Percentiles rank a stretch among this genome's conserved stretches.
phyloP scores from a whole-genome alignment of 768 basidiomycete genomes.

The Mycena polygramma region DNA sequence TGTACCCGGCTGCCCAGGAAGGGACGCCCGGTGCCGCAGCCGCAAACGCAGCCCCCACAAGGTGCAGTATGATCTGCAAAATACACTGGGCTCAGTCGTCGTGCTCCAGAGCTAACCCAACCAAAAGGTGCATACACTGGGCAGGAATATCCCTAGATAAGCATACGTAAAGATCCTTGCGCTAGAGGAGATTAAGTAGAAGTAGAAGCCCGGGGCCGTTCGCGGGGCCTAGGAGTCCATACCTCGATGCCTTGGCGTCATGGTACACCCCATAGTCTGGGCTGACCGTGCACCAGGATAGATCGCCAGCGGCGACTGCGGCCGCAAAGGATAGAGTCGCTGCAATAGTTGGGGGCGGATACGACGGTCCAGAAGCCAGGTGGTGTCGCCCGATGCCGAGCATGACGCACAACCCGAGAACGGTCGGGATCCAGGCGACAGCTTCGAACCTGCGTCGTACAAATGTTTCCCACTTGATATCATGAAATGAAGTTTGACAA shows the following conservation, averaged over 20 bases:
- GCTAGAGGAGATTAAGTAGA: neutral
- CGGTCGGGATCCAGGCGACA: conserved; percentile 76
- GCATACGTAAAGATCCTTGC: conserved; percentile 73
- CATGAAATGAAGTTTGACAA: neutral
- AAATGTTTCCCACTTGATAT: no score
- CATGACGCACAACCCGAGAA: conserved; percentile 72
- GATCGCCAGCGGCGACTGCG: conserved; percentile 53
- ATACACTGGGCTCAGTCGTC: conserved; percentile 40
- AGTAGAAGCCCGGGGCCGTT: neutral
- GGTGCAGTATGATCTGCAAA: conserved; percentile 56
- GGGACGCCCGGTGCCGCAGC: conserved; percentile 68
- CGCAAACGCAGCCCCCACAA: conserved; percentile 79
- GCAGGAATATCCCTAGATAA: conserved; percentile 73
- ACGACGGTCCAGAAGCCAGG: conserved; percentile 52
- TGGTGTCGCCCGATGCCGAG: conserved; percentile 76
- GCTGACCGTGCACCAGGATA: conserved; percentile 59
- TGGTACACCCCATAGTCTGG: conserved; percentile 63
- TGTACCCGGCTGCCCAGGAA: conserved; percentile 68
- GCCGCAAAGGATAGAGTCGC: conserved; percentile 52
- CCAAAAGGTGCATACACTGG: conserved; percentile 63
- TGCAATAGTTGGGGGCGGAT: conserved; percentile 46
- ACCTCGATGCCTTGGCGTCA: conserved; percentile 26
- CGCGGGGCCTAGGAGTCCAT: neutral
- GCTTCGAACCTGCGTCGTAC: conserved; percentile 60
- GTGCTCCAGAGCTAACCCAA: neutral